Base-by-base conservation (phyloP, 345 rosid species). In the Erysimum cheiranthoides region DNA sequence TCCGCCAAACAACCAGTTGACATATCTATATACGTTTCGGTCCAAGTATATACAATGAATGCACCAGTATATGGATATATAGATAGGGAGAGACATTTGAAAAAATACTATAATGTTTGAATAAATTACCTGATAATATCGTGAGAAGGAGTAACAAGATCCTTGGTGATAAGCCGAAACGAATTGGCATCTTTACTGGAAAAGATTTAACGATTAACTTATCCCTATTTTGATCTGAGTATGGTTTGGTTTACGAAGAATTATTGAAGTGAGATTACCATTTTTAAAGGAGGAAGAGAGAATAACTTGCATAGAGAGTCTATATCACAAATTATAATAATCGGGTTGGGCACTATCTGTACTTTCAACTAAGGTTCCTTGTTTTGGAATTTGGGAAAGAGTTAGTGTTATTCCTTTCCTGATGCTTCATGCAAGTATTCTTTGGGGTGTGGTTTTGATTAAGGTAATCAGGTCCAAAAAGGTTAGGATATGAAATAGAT, bases 71-170 rank as follows among this genome's bases (percentile, higher is more conserved):
- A 21, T 2, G 5, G 2, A 56, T 30, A 54, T 30, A 4, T 12
- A 52, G 36, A 54, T 10, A 54, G 31, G 6, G n/a, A 31, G 3
- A 7, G 8, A 36, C 31, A 12, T 60, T 60, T 31, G 11, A 2
- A 7, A 32, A 21, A 39, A 7, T 66, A 38, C 8, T 17, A 43
- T 32, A 35, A 27, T 50, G 40, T 27, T 3, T 54, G 52, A 63
- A 43, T 46, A 2, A 38, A 18, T 67, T 83, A 87, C 92, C 94
- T 73, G 85, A 72, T 4, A 79, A 86, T 38, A 85, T 8, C 2
- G 75, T 14, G 40, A 80, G 45, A 21, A 80, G 25, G 34, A 77
- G 63, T 2, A 83, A 74, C 6, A 85, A 68, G 59, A 86, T 13
- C 34, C 63, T 81, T 27, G 73, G 64, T 31, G 76, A 71, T 38